Percentiles rank a stretch among this genome's conserved stretches.
Evolutionary conservation across 1,284 basidiomycete species (phyloP).

Genomic region (Malassezia sympodialis): DNA sequence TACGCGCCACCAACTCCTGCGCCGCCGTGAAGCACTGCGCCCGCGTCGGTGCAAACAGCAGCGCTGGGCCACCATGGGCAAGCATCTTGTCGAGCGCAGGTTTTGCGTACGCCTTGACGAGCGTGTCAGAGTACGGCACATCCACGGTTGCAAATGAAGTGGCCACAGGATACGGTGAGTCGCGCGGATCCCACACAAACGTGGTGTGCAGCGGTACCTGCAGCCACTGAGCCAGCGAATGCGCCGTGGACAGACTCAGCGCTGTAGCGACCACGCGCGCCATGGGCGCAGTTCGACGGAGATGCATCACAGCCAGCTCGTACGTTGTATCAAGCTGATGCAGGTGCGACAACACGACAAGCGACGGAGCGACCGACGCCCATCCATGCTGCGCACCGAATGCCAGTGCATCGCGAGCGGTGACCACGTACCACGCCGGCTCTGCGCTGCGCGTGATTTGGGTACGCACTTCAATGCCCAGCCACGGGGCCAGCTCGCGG

Average conservation of each 20-base stretch:
- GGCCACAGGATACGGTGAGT: slow-evolving; percentile 69
- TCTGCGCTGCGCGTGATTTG: slow-evolving; percentile 12
- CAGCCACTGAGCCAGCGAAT: slow-evolving; percentile 74
- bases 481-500: slow-evolving; percentile 14
- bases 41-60: slow-evolving; percentile 84
- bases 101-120: slow-evolving; percentile 86
- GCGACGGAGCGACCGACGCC: slow-evolving; percentile 8
- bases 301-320: slow-evolving; percentile 65
- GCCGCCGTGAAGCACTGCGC: slow-evolving; percentile 69
- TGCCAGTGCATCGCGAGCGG: slow-evolving; percentile 17
- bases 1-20: slow-evolving; percentile 74
- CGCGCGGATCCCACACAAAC: slow-evolving; percentile 69
- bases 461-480: slow-evolving; percentile 13
- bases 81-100: slow-evolving; percentile 59
- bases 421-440: slow-evolving; percentile 20
- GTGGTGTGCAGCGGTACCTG: slow-evolving; percentile 59
- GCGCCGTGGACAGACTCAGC: slow-evolving; percentile 67
- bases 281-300: neutral
- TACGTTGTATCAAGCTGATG: slow-evolving; percentile 73
- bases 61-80: slow-evolving; percentile 54
- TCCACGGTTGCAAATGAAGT: slow-evolving; percentile 69
- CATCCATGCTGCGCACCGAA: slow-evolving; percentile 11
- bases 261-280: slow-evolving; percentile 67
- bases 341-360: slow-evolving; percentile 74
- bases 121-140: slow-evolving; percentile 70